These are phyloP conservation scores for Starmera stellimalicola DNA, from an alignment of 1,139 yeast genomes.

Conservation along the genomic window DNA sequence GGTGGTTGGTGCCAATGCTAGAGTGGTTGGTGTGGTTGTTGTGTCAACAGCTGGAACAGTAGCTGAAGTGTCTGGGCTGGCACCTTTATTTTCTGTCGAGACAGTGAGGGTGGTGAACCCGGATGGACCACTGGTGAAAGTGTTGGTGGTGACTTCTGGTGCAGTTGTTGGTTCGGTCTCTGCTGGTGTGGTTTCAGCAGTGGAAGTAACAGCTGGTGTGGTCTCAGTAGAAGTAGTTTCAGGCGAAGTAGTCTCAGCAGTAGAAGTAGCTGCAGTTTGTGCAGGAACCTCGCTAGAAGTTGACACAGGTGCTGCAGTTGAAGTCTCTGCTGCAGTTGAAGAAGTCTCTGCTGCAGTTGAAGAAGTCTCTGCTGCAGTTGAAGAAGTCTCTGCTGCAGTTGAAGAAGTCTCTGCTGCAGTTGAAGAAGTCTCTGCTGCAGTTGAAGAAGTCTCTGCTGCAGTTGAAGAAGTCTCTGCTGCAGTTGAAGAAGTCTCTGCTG, in stretches of 20 bases:
- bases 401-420: constrained; percentile 5
- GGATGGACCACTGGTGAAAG: too few species aligned
- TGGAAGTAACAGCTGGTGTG: too few species aligned
- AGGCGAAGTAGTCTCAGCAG: constrained; percentile 2
- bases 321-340: not conserved
- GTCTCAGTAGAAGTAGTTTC: too few species aligned
- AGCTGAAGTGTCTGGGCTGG: not conserved
- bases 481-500: constrained; percentile 6
- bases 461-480: constrained; percentile 3
- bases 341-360: constrained; percentile 2
- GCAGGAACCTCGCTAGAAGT: constrained; percentile 2
- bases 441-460: constrained; percentile 3
- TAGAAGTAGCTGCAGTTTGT: not conserved
- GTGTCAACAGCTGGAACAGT: constrained; percentile 3
- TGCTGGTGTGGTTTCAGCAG: too few species aligned
- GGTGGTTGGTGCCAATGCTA: constrained; percentile 5
- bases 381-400: constrained; percentile 1
- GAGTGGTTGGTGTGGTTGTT: too few species aligned
- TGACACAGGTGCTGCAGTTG: constrained; percentile 1
- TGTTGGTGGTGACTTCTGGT: too few species aligned
- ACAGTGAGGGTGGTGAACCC: too few species aligned
- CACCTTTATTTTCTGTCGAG: too few species aligned
- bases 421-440: constrained; percentile 5
- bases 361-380: not conserved
- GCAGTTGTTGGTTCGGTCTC: too few species aligned